Percentiles rank a stretch among this genome's conserved stretches.
Conservation (phyloP, 257 asterid species). For the Salvia rosmarinus region DNA sequence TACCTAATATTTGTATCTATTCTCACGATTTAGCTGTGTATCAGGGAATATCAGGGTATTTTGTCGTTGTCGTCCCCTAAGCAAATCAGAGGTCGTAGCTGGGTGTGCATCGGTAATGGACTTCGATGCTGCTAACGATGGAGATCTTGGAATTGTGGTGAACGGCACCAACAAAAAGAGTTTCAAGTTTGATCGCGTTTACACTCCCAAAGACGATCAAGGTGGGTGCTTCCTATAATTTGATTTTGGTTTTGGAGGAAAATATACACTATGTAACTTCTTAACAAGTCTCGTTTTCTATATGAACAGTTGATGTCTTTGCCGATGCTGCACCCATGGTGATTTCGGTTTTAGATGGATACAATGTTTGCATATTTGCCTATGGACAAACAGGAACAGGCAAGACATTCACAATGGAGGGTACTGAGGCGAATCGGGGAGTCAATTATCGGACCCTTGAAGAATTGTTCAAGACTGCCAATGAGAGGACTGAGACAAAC, state of each 20-base stretch:
- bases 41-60: constrained; percentile 96
- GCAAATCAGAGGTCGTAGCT: constrained; percentile 64
- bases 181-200: constrained; percentile 88
- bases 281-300: constrained; percentile 18
- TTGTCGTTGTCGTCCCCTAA: constrained; percentile 97
- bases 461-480: constrained; percentile 76
- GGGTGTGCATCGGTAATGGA: constrained; percentile 76
- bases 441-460: constrained; percentile 92
- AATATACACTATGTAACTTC: background rate
- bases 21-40: constrained; percentile 30
- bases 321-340: constrained; percentile 97
- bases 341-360: constrained; percentile 91
- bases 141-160: constrained; percentile 77
- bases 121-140: constrained; percentile 89
- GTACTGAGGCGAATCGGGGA: constrained; percentile 78
- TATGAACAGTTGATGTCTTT: constrained; percentile 75
- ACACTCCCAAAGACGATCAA: constrained; percentile 91
- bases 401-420: constrained; percentile 99
- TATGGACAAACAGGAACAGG: constrained; percentile 99
- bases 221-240: constrained; percentile 61
- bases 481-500: constrained; percentile 70
- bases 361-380: constrained; percentile 96
- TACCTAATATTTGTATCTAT: constrained; percentile 13
- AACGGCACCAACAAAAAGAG: constrained; percentile 63
- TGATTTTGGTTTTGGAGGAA: background rate